Base-by-base conservation (phyloP, 192 early-diverging fungal genomes). In the Helicostylum pulchrum region DNA sequence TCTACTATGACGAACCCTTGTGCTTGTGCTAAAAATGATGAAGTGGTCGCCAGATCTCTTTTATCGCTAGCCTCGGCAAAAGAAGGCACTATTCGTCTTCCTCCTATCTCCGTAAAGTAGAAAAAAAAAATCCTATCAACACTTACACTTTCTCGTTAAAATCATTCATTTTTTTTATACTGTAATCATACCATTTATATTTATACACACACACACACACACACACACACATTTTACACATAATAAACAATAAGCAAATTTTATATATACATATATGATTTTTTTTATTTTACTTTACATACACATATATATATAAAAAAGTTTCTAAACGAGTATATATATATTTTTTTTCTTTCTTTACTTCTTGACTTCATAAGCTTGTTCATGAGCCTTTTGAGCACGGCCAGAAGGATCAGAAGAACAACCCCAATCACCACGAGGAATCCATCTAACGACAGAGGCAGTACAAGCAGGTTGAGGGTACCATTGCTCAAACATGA, bases 371-470 rank as follows among this genome's bases (percentile, higher is more conserved):
- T 36, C 8, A 36, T 92, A 94, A 11, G 92, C 87, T 59, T 80
- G 66, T 21, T 83, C 82, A 69, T 99, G 96, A 34, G 84, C 89
- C 76, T 88, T 91, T 79, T 99, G 96, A 5, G 96, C 96, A 74
- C 96, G 90, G 68, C 96, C 96, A 49, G 92, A 94, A 45, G 96
- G 96, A 75, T 99, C 96, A 66, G 93, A 90, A 69, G 92, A 82
- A 80, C 96, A 99, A 53, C 96, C 96, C 96, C 96, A 99, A 75
- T 99, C 96, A 51, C 82, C 89, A 73, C 94, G 83, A 39, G 96
- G 96, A 53, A 97, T 91, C 96, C 96, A 99, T 53, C 95, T 75
- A 8, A 95, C 94, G 21, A 99, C 95, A 26, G 88, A 91, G 64
- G 87, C 84, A 64, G 90, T 80, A 78, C 95, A 99, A 34, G 90